These are phyloP conservation scores for Geotrichum bryndzae DNA, from an alignment of 1,139 yeast species.

Conservation along the genomic window DNA sequence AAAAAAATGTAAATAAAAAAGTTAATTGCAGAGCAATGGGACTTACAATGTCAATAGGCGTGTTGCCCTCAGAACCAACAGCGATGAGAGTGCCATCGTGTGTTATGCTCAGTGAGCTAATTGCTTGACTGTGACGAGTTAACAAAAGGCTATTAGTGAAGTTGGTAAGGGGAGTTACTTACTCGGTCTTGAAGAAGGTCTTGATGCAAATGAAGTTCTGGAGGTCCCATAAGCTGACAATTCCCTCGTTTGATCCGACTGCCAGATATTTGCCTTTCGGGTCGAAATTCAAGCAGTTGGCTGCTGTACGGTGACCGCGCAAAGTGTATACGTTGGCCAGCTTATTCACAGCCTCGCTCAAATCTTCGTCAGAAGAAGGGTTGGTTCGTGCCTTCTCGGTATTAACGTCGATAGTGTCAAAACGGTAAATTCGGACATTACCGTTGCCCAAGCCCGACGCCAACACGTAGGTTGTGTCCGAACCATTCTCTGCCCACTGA, in stretches of 20 bases:
- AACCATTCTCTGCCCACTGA: slow-evolving; percentile 31
- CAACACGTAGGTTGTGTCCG: slow-evolving; percentile 20
- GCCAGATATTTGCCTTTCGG: slow-evolving; percentile 53
- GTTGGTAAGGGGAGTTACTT: neutral
- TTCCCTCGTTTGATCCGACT: slow-evolving; percentile 66
- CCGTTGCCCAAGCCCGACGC: slow-evolving; percentile 37
- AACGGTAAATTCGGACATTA: slow-evolving; percentile 28
- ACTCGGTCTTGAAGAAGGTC: slow-evolving; percentile 45
- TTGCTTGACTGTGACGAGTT: slow-evolving; percentile 22
- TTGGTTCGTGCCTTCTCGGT: neutral
- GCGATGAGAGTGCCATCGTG: slow-evolving; percentile 36
- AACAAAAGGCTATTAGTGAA: neutral
- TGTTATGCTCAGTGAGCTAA: slow-evolving; percentile 32
- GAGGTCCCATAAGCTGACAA: slow-evolving; percentile 57
- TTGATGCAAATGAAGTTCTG: slow-evolving; percentile 42
- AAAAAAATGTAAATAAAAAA: neutral
- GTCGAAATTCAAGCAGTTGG: slow-evolving; percentile 49
- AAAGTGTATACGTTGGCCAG: slow-evolving; percentile 30
- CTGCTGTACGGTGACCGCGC: slow-evolving; percentile 50
- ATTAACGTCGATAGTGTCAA: slow-evolving; percentile 17
- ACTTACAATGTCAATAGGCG: slow-evolving; percentile 31
- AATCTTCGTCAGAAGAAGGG: neutral
- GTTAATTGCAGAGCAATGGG: neutral
- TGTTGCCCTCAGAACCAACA: slow-evolving; percentile 29
- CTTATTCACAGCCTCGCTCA: slow-evolving; percentile 1